phyloP scores from a whole-genome alignment of 176 grass and related monocot genomes.

The sorghum (Sorghum bicolor) region Sorghum_bicolor_NCBIv3 NC_012870.2:25606501-25607000 shows the following conservation, averaged over 20 bases:
- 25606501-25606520: conserved; percentile 91
- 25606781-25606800: conserved; percentile 53
- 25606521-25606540: conserved; percentile 87
- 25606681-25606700: conserved; percentile 86
- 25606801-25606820: conserved; percentile 59
- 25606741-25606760: conserved; percentile 59
- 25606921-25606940: conserved; percentile 62
- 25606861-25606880: conserved; percentile 10
- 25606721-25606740: conserved; percentile 69
- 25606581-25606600: conserved; percentile 60
- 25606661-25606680: conserved; percentile 79
- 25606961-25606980: conserved; percentile 78
- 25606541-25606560: conserved; percentile 74
- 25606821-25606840: conserved; percentile 56
- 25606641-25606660: conserved; percentile 62
- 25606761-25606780: conserved; percentile 55
- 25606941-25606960: conserved; percentile 60
- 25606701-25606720: conserved; percentile 84
- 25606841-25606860: conserved; percentile 27
- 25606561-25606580: conserved; percentile 85
- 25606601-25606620: conserved; percentile 70
- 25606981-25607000: conserved; percentile 68
- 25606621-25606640: conserved; percentile 74
- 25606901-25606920: conserved; percentile 55
- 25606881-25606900: conserved; percentile 42